Evolutionary conservation across 257 asterid species (phyloP).

Genomic region (Pogostemon cablin): DNA sequence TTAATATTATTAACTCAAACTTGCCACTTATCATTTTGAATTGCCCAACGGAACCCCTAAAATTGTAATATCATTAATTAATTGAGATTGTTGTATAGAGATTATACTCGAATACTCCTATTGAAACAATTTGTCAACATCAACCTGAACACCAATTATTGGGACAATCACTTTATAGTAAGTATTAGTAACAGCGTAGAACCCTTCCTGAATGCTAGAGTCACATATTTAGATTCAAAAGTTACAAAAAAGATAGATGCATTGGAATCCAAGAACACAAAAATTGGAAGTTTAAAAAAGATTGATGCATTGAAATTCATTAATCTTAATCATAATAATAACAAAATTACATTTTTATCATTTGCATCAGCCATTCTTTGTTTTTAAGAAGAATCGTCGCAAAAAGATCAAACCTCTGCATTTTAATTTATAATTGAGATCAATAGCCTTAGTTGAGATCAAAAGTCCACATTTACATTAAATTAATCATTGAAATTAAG

Average conservation of each 20-base stretch:
- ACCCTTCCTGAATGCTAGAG: slow-evolving; percentile 75
- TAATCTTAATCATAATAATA: too few species aligned
- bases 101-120: neutral
- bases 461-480: too few species aligned
- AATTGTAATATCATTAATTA: neutral
- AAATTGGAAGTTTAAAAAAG: slow-evolving; percentile 22
- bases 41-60: slow-evolving; percentile 94
- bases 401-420: too few species aligned
- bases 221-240: neutral
- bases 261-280: too few species aligned
- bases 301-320: too few species aligned
- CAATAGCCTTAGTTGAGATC: too few species aligned
- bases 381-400: too few species aligned
- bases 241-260: too few species aligned
- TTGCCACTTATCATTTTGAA: slow-evolving; percentile 83
- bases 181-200: slow-evolving; percentile 80
- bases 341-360: too few species aligned
- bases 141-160: slow-evolving; percentile 89
- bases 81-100: neutral
- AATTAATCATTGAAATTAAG: too few species aligned
- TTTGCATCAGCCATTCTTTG: too few species aligned
- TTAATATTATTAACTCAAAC: slow-evolving; percentile 88
- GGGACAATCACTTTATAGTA: slow-evolving; percentile 87
- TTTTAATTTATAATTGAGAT: too few species aligned
- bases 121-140: neutral